These are phyloP conservation scores for Glaciozyma martinii DNA, from an alignment of 768 basidiomycete genomes.

Conservation along the genomic window DNA sequence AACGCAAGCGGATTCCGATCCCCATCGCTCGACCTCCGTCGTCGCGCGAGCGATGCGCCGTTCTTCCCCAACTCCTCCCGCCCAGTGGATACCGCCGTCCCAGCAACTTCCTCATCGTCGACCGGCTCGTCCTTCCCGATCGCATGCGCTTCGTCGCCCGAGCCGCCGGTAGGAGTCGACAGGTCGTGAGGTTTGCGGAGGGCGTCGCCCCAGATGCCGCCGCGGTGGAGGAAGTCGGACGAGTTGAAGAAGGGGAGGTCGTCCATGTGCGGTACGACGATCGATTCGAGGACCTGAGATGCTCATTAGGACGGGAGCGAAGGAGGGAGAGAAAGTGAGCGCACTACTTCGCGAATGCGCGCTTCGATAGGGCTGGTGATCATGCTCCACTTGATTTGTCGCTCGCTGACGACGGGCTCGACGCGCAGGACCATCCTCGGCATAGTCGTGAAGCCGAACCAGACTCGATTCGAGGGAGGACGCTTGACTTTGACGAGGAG, in stretches of 20 bases:
- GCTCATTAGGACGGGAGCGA: not conserved
- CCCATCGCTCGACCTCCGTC: not conserved
- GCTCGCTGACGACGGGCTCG: slow-evolving; percentile 86
- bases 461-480: slow-evolving; percentile 90
- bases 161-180: slow-evolving; percentile 1
- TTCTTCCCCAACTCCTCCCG: not conserved
- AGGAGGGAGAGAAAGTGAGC: slow-evolving; percentile 34
- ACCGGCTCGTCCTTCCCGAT: slow-evolving; percentile 2
- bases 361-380: slow-evolving; percentile 83
- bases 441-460: slow-evolving; percentile 81
- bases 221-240: slow-evolving; percentile 53
- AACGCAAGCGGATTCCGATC: not conserved
- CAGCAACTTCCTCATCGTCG: not conserved
- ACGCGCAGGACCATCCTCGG: slow-evolving; percentile 83
- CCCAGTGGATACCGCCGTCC: not conserved
- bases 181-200: slow-evolving; percentile 35
- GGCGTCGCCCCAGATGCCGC: slow-evolving; percentile 83
- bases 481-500: slow-evolving; percentile 71
- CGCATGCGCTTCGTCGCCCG: slow-evolving; percentile 6
- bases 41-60: not conserved
- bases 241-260: slow-evolving; percentile 95
- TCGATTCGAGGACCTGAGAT: slow-evolving; percentile 74
- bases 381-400: slow-evolving; percentile 90
- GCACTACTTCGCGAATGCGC: slow-evolving; percentile 73
- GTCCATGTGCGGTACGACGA: slow-evolving; percentile 96